A percentile compares a stretch with the other conserved stretches of the same genome.
phyloP scores from a whole-genome alignment of 495 filamentous ascomycete genomes.

The Mytilinidion resinicola region DNA sequence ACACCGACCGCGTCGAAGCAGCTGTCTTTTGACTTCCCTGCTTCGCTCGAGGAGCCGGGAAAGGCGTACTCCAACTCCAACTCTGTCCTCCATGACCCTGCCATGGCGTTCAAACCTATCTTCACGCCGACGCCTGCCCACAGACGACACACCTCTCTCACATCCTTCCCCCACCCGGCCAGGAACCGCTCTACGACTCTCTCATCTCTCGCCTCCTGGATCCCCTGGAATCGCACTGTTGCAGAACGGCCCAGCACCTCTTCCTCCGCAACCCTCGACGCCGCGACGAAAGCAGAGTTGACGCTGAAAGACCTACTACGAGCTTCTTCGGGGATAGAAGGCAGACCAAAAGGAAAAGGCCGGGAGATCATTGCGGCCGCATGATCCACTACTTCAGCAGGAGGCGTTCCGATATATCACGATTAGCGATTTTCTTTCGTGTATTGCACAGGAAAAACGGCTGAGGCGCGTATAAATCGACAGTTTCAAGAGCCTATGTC shows the following conservation, averaged over 20 bases:
- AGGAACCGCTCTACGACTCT: conserved; percentile 13
- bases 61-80: neutral
- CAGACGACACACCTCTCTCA: conserved; percentile 7
- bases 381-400: no score
- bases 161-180: neutral
- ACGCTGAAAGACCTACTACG: conserved; percentile 21
- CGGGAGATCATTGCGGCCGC: neutral
- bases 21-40: conserved; percentile 19
- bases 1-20: conserved; percentile 23
- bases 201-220: conserved; percentile 23
- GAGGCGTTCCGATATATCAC: no score
- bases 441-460: no score
- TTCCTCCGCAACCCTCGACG: neutral
- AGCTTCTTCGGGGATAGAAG: neutral
- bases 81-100: neutral
- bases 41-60: conserved; percentile 9
- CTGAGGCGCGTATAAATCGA: no score
- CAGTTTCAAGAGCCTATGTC: no score
- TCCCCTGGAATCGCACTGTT: conserved; percentile 18
- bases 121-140: conserved; percentile 6
- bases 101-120: neutral
- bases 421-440: no score
- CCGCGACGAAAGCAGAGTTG: conserved; percentile 17
- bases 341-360: neutral
- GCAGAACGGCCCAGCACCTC: conserved; percentile 1